Evolutionary conservation across 495 filamentous ascomycete species (phyloP).

Genomic region (Trichoderma virens): DNA sequence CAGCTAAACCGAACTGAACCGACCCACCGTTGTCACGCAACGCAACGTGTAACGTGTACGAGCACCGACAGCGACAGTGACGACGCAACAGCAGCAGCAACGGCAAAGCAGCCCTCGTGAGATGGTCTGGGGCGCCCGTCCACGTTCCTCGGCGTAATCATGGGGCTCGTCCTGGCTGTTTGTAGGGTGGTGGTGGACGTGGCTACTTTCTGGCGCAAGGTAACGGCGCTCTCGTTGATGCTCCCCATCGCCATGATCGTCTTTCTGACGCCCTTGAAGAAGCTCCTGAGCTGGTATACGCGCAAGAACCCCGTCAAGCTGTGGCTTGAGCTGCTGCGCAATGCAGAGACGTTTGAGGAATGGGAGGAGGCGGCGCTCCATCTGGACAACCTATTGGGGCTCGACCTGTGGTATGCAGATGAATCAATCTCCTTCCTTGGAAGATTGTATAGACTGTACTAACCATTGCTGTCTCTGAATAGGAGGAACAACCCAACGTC

Average conservation of each 20-base stretch:
- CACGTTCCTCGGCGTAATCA: constrained; percentile 4
- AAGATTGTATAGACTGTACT: not conserved
- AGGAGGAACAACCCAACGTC: constrained; percentile 78
- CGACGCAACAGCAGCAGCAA: not conserved
- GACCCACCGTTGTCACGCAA: no score
- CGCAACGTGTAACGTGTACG: not conserved
- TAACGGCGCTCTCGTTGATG: constrained; percentile 27
- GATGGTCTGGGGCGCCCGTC: not conserved
- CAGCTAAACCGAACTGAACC: not conserved
- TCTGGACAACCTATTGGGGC: constrained; percentile 67
- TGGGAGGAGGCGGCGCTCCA: constrained; percentile 77
- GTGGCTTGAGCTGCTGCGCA: constrained; percentile 50
- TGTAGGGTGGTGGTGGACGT: constrained; percentile 54
- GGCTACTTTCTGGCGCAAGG: constrained; percentile 55
- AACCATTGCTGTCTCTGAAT: constrained; percentile 7
- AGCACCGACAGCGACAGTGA: not conserved
- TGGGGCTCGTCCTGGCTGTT: constrained; percentile 35
- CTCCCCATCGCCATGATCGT: constrained; percentile 11
- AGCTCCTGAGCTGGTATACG: constrained; percentile 47
- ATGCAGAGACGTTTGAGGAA: constrained; percentile 65
- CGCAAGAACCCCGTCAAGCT: constrained; percentile 44
- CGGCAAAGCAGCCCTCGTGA: not conserved
- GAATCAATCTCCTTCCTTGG: not conserved
- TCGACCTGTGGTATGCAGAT: constrained; percentile 65
- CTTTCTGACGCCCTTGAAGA: constrained; percentile 29